Base-by-base conservation (phyloP, 805 yeast genomes). In the Wickerhamiella sergipiensis region DNA sequence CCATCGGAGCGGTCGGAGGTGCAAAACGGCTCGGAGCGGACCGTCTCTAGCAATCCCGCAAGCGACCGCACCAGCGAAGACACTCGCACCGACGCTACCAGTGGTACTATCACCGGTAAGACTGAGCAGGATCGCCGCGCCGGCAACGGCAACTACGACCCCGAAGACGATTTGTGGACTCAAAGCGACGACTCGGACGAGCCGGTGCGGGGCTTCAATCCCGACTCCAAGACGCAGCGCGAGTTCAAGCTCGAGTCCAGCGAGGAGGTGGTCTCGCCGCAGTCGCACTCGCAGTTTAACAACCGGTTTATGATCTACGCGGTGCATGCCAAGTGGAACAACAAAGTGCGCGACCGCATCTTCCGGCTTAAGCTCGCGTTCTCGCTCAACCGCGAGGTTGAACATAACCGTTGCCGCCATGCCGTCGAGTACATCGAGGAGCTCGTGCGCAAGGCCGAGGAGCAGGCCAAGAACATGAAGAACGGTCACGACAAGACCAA, bases 281-380 rank as follows among this genome's bases (percentile, higher is more conserved):
- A 24, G 24, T 45, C 47, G 12, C 47, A 45, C 24, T 45, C 49
- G 23, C 57, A 55, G 17, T 83, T 78, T 65, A 75, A 74, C 53
- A 88, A 89, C 62, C 69, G 87, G 47, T 86, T 83, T 64, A 76
- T 81, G 53, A 67, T 86, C 21, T 88, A 87, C 57, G 78, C 82
- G 51, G 72, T 86, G 64, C 77, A 81, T 58, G 62, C 88, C 57
- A 83, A 80, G 57, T 88, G 96, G 95, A 82, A 84, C 64, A 80
- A 83, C 53, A 61, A 68, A 2, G 74, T 80, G 9, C 70, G 96
- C 51, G 79, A 87, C 59, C 68, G 77, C 12, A 67, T 86, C 45
- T 74, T 77, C 61, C 74, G 78, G 44, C 85, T 83, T 59, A 61
- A 80, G 22, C 76, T 77, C 51, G 67, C 74, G 45, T 63, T 77